Evolutionary conservation across 2,329 filamentous ascomycete species (phyloP), one percentile per base, ranked within the genome.

Genomic region (Keithomyces neogunnii): DNA sequence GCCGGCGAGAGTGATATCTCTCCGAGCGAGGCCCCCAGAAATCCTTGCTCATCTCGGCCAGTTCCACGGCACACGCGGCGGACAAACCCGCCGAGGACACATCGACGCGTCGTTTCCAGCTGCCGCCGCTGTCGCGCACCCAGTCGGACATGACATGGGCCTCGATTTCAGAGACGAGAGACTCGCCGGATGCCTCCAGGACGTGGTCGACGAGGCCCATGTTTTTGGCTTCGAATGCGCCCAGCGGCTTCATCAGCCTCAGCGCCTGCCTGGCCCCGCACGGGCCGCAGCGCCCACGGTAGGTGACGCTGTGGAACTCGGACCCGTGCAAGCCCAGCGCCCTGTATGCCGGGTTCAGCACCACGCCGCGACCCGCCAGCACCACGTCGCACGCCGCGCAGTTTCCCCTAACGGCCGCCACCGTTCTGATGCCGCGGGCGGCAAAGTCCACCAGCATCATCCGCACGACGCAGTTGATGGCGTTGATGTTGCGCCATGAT

Each of bases 401-500:
- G 47, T 73, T 72, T 19, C 70, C 70, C 26, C 70, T 60, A 8
- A 72, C 53, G 5, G 66, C 69, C 28, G 69, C 67, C 4, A 72
- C 56, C 4, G 69, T 72, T 32, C 64, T 56, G 49, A 72, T 67
- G 46, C 60, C 59, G 4, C 61, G 59, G 13, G 55, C 48, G 2
- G 69, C 66, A 33, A 72, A 66, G 11, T 69, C 66, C 31, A 68
- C 61, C 4, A 73, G 57, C 1, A 73, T 55, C 45, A 65, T 63
- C 45, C 70, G 59, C 1, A 70, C 64, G 11, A 71, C 64, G 53
- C 72, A 69, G 51, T 73, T 62, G 56, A 73, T 72, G 49, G 68
- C 66, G 53, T 72, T 73, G 64, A 72, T 72, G 57, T 71, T 72
- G 40, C 62, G 58, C 69, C 69, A 73, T 6, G 69, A 71, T 55